Evolutionary conservation across 352 stramenopile genomes (phyloP).

Genomic region (Hyphochytrium catenoides): DNA sequence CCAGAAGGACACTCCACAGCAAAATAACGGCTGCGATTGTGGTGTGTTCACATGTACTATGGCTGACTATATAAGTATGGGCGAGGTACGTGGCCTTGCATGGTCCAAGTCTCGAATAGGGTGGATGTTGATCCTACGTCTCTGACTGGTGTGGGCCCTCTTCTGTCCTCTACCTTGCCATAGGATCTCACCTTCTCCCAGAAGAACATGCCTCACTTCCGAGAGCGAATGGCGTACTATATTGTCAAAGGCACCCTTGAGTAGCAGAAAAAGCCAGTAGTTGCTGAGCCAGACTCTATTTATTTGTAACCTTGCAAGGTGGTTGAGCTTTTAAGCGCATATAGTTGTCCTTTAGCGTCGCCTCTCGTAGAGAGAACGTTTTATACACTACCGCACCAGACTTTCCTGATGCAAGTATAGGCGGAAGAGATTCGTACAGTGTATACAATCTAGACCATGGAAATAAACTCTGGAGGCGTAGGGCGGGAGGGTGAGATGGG

Average conservation of each 20-base stretch:
- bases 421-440: no score
- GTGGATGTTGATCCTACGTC: neutral
- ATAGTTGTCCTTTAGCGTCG: no score
- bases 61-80: conserved; percentile 37
- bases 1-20: conserved; percentile 28
- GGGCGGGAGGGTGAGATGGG: no score
- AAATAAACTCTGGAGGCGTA: no score
- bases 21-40: conserved; percentile 54
- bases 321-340: no score
- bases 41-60: conserved; percentile 64
- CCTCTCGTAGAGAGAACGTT: no score
- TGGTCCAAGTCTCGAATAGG: neutral
- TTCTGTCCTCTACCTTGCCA: neutral
- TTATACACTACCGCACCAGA: no score
- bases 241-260: conserved; percentile 31
- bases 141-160: no score
- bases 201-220: conserved; percentile 54
- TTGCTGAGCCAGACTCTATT: no score
- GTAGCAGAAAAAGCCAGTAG: conserved; percentile 37
- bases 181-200: conserved; percentile 37
- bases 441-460: no score
- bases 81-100: conserved; percentile 17
- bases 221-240: conserved; percentile 48
- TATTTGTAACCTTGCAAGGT: no score
- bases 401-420: no score